Conservation (phyloP, 2,329 filamentous ascomycete species). For the Phaeomoniella chlamydospora region DNA sequence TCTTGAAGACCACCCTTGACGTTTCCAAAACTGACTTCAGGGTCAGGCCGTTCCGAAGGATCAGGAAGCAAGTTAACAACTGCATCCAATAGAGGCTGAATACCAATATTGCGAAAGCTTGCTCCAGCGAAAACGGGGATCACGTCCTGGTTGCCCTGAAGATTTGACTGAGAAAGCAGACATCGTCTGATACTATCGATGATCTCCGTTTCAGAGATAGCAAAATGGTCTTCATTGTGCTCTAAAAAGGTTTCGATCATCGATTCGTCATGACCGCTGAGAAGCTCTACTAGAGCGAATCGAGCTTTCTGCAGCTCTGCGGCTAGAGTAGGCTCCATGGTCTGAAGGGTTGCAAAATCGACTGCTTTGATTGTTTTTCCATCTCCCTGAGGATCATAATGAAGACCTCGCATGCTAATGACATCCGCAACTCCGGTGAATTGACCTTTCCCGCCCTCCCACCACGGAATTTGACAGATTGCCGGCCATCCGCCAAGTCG, state of each 20-base stretch:
- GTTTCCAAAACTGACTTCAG: slow-evolving; percentile 56
- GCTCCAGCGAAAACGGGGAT: slow-evolving; percentile 84
- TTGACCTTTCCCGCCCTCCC: slow-evolving; percentile 55
- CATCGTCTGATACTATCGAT: slow-evolving; percentile 60
- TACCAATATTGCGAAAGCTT: slow-evolving; percentile 85
- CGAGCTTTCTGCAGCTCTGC: slow-evolving; percentile 63
- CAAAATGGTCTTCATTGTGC: slow-evolving; percentile 55
- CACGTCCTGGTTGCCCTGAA: slow-evolving; percentile 55
- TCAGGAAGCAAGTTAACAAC: slow-evolving; percentile 77
- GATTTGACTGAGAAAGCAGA: too few relatives aligned
- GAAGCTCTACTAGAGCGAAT: slow-evolving; percentile 60
- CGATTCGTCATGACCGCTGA: slow-evolving; percentile 78
- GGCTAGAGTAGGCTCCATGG: slow-evolving; percentile 34
- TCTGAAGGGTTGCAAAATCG: slow-evolving; percentile 37
- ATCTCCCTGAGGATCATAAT: slow-evolving; percentile 55
- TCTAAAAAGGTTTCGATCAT: slow-evolving; percentile 78
- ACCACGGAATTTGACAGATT: slow-evolving; percentile 93
- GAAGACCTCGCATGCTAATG: slow-evolving; percentile 58
- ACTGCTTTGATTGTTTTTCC: slow-evolving; percentile 47
- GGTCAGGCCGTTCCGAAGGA: slow-evolving; percentile 64
- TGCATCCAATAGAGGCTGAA: slow-evolving; percentile 80
- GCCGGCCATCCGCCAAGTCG: slow-evolving; percentile 73
- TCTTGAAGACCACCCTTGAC: slow-evolving; percentile 39
- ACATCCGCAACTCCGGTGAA: slow-evolving; percentile 79
- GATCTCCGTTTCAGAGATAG: slow-evolving; percentile 51